phyloP scores from a whole-genome alignment of 352 stramenopile species.

The Pythium grandisporangium region DNA sequence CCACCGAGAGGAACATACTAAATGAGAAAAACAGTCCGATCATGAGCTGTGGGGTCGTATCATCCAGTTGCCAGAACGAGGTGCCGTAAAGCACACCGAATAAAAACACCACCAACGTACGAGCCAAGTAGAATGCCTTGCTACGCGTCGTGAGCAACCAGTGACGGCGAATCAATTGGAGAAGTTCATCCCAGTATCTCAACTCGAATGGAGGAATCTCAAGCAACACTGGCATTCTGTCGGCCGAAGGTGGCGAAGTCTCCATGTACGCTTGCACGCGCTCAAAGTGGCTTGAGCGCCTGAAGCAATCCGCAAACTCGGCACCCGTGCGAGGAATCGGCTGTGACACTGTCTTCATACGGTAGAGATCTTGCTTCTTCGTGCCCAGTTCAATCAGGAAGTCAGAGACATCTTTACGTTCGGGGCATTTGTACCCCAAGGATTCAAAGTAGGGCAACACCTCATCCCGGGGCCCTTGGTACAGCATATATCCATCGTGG shows the following conservation, averaged over 20 bases:
- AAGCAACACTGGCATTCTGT: constrained; percentile 9
- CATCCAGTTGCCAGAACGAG: constrained; percentile 53
- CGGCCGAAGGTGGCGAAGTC: constrained; percentile 9
- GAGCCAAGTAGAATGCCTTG: constrained; percentile 27
- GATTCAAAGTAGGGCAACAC: constrained; percentile 37
- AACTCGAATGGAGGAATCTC: constrained; percentile 27
- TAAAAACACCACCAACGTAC: constrained; percentile 45
- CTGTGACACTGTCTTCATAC: constrained; percentile 8
- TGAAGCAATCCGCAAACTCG: constrained; percentile 47
- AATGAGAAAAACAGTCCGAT: constrained; percentile 84
- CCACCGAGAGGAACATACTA: constrained; percentile 82
- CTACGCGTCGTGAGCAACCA: constrained; percentile 58
- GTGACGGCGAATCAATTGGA: constrained; percentile 38
- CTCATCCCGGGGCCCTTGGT: constrained; percentile 33
- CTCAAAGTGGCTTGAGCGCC: constrained; percentile 37
- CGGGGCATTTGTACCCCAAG: constrained; percentile 32
- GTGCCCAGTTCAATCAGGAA: constrained; percentile 26
- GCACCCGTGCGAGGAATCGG: constrained; percentile 1
- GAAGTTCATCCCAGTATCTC: constrained; percentile 33
- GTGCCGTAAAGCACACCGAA: constrained; percentile 59
- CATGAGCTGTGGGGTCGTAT: constrained; percentile 43
- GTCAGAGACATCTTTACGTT: constrained; percentile 17
- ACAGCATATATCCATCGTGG: constrained; percentile 41
- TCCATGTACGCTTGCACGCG: constrained; percentile 29
- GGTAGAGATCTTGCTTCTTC: constrained; percentile 21